Percentiles rank a stretch among this genome's conserved stretches.
Conservation (phyloP, 1,139 yeast species). For the Sugiyamaella pinicola region DNA sequence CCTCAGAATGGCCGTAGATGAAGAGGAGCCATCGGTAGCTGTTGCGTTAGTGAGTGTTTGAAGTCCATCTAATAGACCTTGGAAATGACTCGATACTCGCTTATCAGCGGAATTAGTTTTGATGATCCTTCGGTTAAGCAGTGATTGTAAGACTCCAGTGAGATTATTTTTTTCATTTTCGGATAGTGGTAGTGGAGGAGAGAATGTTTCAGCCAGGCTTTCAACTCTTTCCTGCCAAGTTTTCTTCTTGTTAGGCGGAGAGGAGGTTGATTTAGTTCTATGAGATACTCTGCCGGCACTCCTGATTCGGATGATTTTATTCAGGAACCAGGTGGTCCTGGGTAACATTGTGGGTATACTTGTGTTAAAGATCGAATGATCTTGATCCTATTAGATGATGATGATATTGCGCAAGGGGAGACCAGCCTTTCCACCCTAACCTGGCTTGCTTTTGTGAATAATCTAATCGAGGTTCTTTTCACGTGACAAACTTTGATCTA, state of each 20-base stretch:
- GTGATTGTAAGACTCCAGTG: constrained; percentile 27
- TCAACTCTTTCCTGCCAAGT: constrained; percentile 23
- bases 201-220: constrained; percentile 30
- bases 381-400: too few relatives aligned
- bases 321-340: too few relatives aligned
- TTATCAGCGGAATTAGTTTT: constrained; percentile 24
- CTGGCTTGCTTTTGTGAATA: too few relatives aligned
- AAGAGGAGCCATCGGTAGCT: neutral
- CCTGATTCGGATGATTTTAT: neutral
- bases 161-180: constrained; percentile 31
- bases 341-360: too few relatives aligned
- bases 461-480: too few relatives aligned
- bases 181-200: constrained; percentile 32
- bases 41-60: constrained; percentile 24
- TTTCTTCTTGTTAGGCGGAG: neutral
- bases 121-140: constrained; percentile 28
- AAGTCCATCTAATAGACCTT: constrained; percentile 36
- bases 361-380: too few relatives aligned
- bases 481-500: too few relatives aligned
- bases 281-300: neutral
- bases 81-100: constrained; percentile 35
- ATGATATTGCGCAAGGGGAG: too few relatives aligned
- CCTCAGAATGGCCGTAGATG: constrained; percentile 4
- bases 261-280: neutral
- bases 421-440: too few relatives aligned